Evolutionary conservation across 2,329 filamentous ascomycete species (phyloP), one percentile per base, ranked within the genome.

Genomic region (Aspergillus sp.): DNA sequence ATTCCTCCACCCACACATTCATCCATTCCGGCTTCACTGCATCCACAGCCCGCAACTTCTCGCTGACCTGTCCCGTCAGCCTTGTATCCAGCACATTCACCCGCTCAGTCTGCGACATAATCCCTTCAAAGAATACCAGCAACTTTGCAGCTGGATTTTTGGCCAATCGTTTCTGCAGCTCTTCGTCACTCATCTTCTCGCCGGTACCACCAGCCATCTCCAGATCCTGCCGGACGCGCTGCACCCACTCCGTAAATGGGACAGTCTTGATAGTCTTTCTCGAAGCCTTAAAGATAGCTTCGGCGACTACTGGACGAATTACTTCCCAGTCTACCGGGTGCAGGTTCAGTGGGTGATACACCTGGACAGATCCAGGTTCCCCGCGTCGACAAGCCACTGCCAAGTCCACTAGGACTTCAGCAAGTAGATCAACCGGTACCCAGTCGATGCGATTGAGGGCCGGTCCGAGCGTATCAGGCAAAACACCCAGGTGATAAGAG

Each of bases 361-460:
- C 61, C 9, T 38, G 17, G 2, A 47, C 52, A 5, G n/a, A 10
- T 1, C 30, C 57, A 2, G 32, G 32, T 36, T 5, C 5, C 21
- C 13, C 49, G 8, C 9, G 10, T 13, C 15, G 19, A 19, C 21
- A 10, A 25, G 10, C 12, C 17, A 9, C 13, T 7, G 55, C 56
- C 6, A 61, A 23, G 2, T 56, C 56, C 1, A 41, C 65, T 0
- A 81, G 59, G 2, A 78, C 72, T 2, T 74, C 67, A 2, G 76
- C 75, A 4, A 80, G 69, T 0, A 74, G 32, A 52, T 83, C 80
- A 10, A 80, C 73, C 0, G 80, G 80, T 2, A 82, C 61, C 80
- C 80, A 83, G 55, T 81, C 77, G 2, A 82, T 68, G 1, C 62
- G 62, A 4, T 68, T 66, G 17, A 77, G 66, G 6, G 62, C 65